phyloP scores from a whole-genome alignment of 2,329 filamentous ascomycete species.

The Chrysoporthe puriensis region DNA sequence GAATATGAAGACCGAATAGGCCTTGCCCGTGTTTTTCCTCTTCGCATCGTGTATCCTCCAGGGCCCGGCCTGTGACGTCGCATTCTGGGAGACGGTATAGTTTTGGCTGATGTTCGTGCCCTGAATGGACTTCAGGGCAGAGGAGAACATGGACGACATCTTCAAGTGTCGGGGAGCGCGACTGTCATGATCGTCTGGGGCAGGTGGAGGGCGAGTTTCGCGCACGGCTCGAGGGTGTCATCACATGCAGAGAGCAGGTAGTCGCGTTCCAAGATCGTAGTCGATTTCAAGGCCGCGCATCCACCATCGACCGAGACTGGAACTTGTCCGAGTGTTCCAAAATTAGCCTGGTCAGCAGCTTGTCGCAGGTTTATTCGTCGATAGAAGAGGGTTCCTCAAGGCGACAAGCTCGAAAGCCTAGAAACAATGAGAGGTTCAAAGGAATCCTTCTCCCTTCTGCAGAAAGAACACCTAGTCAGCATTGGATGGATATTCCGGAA shows the following conservation, averaged over 20 bases:
- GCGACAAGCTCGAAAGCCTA: neutral
- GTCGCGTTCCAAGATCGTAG: neutral
- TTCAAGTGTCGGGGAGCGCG: slow-evolving; percentile 36
- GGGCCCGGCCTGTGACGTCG: slow-evolving; percentile 81
- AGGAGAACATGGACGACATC: slow-evolving; percentile 76
- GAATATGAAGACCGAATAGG: slow-evolving; percentile 91
- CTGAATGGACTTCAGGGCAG: slow-evolving; percentile 89
- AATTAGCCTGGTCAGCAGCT: too few species aligned
- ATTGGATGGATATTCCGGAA: neutral
- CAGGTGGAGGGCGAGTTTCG: slow-evolving; percentile 4
- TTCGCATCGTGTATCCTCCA: slow-evolving; percentile 99
- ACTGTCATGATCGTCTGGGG: slow-evolving; percentile 16
- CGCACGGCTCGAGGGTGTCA: slow-evolving; percentile 15
- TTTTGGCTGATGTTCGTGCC: slow-evolving; percentile 89
- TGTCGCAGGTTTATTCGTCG: neutral
- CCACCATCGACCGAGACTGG: neutral
- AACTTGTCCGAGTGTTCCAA: slow-evolving; percentile 2
- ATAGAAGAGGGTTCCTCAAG: neutral
- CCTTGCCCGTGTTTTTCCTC: slow-evolving; percentile 90
- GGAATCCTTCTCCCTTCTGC: too few species aligned
- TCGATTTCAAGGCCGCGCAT: slow-evolving; percentile 5
- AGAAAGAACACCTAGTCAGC: slow-evolving; percentile 14
- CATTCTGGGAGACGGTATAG: slow-evolving; percentile 78
- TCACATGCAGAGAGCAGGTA: slow-evolving; percentile 21
- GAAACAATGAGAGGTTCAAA: neutral